Evolutionary conservation across 306 rosid species (phyloP), one percentile per base, ranked within the genome.

Genomic region (Cucurbita maxima): DNA sequence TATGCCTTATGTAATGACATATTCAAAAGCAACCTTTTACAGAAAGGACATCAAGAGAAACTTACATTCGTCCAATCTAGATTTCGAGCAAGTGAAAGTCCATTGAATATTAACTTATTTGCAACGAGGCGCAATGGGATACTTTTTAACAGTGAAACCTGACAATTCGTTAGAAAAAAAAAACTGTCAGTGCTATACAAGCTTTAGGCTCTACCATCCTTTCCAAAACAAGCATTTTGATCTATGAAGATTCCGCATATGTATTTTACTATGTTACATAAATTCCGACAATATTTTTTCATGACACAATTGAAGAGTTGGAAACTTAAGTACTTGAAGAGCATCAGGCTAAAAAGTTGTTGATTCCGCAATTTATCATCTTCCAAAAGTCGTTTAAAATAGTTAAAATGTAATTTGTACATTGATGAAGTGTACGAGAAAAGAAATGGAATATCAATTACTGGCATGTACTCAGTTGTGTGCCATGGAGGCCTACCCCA

Each of bases 51-150:
- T 25, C 22, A 73, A 45, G 8, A 18, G 67, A 70, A 77, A 55
- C 82, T 82, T 80, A 86, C 90, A 44, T 84, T 84, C 18, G 88
- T 84, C 90, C 88, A 86, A 53, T 86, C 90, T 8, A 86, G 73
- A 76, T 74, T 78, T 64, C 81, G 80, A 50, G 86, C 58, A 43
- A 86, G 77, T 3, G 86, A 76, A 71, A 83, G 77, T 22, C 41
- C 53, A 25, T 76, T 76, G 84, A 86, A 86, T 56, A 86, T 78
- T 58, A 86, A 18, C 25, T 36, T 70, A 50, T 84, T 86, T 51
- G 86, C 88, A 8, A 62, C 76, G 53, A 86, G 79, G 71, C 88
- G 90, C 36, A 86, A 71, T 5, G 88, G 88, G 50, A 74, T 5
- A 83, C 86, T 79, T 77, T 71, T 78, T 76, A 86, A 76, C 54